Percentiles rank a stretch among this genome's conserved stretches.
Evolutionary conservation across 306 rosid genomes (phyloP).

Genomic region (Fragaria ananassa): DNA sequence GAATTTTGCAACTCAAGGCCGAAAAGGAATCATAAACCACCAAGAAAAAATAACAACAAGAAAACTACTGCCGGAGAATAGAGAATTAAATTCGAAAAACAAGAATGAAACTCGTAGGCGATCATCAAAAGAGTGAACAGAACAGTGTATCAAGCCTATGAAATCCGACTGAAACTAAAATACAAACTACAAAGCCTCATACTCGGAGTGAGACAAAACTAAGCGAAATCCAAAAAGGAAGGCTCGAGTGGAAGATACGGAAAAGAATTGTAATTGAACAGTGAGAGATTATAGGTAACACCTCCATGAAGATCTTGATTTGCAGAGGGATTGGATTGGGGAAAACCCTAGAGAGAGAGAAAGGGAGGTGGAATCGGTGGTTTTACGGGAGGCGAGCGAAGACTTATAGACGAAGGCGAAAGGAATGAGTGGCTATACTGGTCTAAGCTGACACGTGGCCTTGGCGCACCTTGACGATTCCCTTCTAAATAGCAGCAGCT

Average conservation of each 20-base stretch:
- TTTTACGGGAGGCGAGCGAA: too few relatives aligned
- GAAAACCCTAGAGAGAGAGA: conserved; percentile 32
- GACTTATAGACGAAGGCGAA: too few relatives aligned
- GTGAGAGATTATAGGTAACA: too few relatives aligned
- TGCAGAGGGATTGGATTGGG: not conserved
- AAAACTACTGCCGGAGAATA: not conserved
- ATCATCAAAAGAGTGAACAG: too few relatives aligned
- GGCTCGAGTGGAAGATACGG: too few relatives aligned
- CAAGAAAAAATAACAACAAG: not conserved
- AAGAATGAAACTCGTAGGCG: not conserved
- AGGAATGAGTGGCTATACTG: too few relatives aligned
- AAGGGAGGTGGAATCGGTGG: not conserved
- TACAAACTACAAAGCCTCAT: not conserved
- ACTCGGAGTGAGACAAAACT: not conserved
- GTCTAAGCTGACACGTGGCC: too few relatives aligned
- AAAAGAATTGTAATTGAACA: too few relatives aligned
- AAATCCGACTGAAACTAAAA: not conserved
- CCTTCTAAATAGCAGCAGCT: too few relatives aligned
- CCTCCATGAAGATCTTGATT: not conserved
- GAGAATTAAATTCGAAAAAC: not conserved
- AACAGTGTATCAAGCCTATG: not conserved
- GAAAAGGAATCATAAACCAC: not conserved
- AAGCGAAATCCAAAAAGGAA: not conserved
- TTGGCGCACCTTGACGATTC: too few relatives aligned
- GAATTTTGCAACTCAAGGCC: not conserved